Base-by-base conservation (phyloP, 768 basidiomycete genomes). In the Trametes elegans region DNA sequence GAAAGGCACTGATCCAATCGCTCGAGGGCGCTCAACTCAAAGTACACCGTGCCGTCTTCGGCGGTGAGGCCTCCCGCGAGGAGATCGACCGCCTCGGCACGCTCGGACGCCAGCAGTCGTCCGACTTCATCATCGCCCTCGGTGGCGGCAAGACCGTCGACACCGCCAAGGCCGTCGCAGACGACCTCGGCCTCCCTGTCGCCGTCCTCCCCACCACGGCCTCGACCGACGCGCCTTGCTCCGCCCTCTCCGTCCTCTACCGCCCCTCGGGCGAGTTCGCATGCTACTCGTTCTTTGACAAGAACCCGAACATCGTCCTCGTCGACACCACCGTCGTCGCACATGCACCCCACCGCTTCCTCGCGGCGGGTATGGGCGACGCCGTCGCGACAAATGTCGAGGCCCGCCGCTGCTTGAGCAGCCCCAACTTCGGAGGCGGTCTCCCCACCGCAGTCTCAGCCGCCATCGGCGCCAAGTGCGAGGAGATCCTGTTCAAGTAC, bases 171-270 rank as follows among this genome's bases (percentile, higher is more conserved):
- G 62, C 55, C 39, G 56, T 65, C 58, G 66, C 68, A 9, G 65
- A 66, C 59, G 47, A 57, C n/a, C 68, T 69, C 44, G 32, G 42
- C 21, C 27, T 66, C 11, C 64, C 53, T 29, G 62, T 65, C 59
- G 68, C 68, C 3, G 58, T 69, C 38, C 45, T 67, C 23, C 68
- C 66, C 29, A 69, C 68, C 42, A 69, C 66, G 24, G 68, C 68
- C 14, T 69, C 68, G 27, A 69, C 68, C 24, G 68, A 69, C 61
- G 68, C 68, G 19, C 68, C 68, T 4, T 69, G 68, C 61, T 69
- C 68, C 28, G 68, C 68, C 26, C 66, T 69, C 57, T 69, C 68
- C 36, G 68, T 69, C n/a, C 63, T 69, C 55, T 69, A 69, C 64
- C 60, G 56, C 42, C 62, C 63, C 21, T 41, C 49, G 19, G 65